phyloP scores from a whole-genome alignment of 23 red algal genomes.

The Chondrus crispus region DNA sequence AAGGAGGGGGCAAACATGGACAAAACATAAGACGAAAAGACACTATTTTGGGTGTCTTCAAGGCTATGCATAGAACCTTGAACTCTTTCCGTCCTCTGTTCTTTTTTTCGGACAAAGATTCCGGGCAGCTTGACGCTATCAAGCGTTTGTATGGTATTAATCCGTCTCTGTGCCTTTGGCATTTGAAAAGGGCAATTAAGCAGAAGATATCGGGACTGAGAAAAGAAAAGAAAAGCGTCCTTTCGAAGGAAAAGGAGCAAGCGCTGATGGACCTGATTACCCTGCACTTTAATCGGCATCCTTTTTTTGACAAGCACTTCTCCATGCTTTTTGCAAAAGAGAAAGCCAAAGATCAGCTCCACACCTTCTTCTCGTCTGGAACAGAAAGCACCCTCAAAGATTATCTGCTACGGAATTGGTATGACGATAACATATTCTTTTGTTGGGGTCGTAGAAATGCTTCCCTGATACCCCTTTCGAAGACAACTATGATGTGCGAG shows the following conservation, averaged over 20 bases:
- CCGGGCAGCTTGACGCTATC: background rate
- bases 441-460: background rate
- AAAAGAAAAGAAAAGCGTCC: background rate
- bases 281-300: no score
- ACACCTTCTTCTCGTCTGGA: no score
- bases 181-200: background rate
- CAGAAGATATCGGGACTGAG: background rate
- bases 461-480: background rate
- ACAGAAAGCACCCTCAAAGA: no score
- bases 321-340: no score
- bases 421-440: background rate
- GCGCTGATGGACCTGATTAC: no score
- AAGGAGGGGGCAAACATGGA: no score
- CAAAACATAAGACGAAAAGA: no score
- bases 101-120: slow-evolving; percentile 13
- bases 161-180: background rate
- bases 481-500: background rate
- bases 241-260: no score
- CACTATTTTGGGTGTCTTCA: no score
- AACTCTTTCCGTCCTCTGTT: background rate
- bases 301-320: no score
- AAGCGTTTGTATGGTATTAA: background rate
- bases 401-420: background rate
- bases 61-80: background rate
- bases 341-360: no score